Percentiles rank a stretch among this genome's conserved stretches.
Conservation (phyloP, 202 grass and related monocot genomes). For the Panicum virgatum region DNA sequence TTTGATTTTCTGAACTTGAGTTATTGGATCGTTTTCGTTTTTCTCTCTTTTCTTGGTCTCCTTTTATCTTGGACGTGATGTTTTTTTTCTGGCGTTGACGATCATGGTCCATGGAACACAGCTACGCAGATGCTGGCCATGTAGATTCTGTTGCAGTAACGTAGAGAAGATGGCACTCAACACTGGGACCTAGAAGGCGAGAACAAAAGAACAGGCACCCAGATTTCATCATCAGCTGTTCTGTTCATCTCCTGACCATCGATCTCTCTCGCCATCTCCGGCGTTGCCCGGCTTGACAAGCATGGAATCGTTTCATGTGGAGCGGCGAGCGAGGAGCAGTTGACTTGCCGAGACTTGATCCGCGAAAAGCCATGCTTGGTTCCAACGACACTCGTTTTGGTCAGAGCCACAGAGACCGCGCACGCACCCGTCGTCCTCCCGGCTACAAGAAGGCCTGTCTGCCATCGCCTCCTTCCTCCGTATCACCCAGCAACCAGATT, state of each 20-base stretch:
- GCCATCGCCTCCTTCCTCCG: neutral
- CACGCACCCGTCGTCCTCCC: accelerated
- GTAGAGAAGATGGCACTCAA: conserved; percentile 6
- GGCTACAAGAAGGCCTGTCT: conserved; percentile 23
- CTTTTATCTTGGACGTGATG: neutral
- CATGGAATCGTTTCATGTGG: conserved; percentile 59
- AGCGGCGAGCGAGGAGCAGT: conserved; percentile 16
- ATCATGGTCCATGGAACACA: neutral
- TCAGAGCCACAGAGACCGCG: neutral
- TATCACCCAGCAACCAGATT: neutral
- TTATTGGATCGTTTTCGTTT: neutral
- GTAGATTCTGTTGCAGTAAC: conserved; percentile 31
- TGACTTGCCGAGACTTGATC: conserved; percentile 43
- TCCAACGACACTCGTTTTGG: conserved; percentile 46
- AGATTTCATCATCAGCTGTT: neutral
- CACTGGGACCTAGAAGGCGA: neutral
- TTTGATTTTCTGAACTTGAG: neutral
- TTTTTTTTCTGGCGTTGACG: neutral
- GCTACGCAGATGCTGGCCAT: neutral
- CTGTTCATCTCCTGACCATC: neutral
- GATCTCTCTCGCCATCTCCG: neutral
- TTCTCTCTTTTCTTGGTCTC: neutral
- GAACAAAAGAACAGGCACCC: conserved; percentile 5
- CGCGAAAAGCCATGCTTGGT: conserved; percentile 49
- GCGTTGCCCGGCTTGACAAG: conserved; percentile 29